These are phyloP conservation scores for Geotrichum siamense DNA, from an alignment of 1,139 yeast species.

Conservation along the genomic window DNA sequence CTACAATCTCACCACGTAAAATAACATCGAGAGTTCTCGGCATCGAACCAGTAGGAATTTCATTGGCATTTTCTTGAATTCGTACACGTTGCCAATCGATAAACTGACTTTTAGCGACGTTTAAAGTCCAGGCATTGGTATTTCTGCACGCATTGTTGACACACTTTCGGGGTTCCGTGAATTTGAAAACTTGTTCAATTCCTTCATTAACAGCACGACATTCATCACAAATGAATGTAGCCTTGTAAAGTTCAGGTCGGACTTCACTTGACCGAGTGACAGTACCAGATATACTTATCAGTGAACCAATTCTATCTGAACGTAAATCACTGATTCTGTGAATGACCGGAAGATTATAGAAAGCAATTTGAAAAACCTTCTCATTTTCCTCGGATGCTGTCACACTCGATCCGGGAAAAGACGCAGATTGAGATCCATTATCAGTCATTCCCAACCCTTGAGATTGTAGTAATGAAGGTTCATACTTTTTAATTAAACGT, in stretches of 20 bases:
- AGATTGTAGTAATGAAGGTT: constrained; percentile 61
- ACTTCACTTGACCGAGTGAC: constrained; percentile 97
- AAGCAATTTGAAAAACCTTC: constrained; percentile 79
- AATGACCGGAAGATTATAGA: constrained; percentile 76
- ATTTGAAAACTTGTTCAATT: constrained; percentile 87
- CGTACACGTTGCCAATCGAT: constrained; percentile 97
- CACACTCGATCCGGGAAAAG: constrained; percentile 26
- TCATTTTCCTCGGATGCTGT: constrained; percentile 46
- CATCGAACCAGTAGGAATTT: constrained; percentile 98
- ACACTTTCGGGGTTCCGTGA: constrained; percentile 92
- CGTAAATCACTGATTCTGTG: constrained; percentile 85
- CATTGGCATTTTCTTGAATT: constrained; percentile 90
- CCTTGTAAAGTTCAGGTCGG: constrained; percentile 86
- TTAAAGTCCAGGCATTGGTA: constrained; percentile 77
- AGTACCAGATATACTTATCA: constrained; percentile 86
- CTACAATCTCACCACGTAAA: constrained; percentile 90
- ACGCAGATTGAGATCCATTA: constrained; percentile 21
- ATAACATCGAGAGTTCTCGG: constrained; percentile 94
- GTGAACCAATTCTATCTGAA: constrained; percentile 80
- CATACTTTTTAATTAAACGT: constrained; percentile 63
- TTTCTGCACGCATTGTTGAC: constrained; percentile 82
- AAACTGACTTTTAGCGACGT: constrained; percentile 76
- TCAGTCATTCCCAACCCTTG: constrained; percentile 22
- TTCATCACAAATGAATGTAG: constrained; percentile 81
- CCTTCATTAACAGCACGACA: constrained; percentile 84